phyloP scores from a whole-genome alignment of 306 rosid genomes.

The Glycine tomentella region DNA sequence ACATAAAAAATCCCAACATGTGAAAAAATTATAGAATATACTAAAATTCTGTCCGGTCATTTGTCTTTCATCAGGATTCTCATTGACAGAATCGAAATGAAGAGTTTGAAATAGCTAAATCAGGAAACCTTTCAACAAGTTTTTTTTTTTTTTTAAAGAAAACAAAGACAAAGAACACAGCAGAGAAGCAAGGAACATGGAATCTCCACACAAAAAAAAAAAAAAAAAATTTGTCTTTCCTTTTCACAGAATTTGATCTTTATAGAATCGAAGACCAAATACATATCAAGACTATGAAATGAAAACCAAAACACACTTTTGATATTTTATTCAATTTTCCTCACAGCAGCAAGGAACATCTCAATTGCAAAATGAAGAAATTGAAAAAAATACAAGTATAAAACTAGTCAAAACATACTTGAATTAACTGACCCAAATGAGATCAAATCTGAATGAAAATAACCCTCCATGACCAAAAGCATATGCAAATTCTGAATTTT shows the following conservation, averaged over 20 bases:
- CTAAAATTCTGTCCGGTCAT: slow-evolving; percentile 48
- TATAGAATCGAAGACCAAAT: slow-evolving; percentile 14
- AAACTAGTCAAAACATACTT: not conserved
- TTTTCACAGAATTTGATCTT: slow-evolving; percentile 41
- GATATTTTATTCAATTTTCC: slow-evolving; percentile 27
- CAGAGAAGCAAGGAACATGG: too few species aligned
- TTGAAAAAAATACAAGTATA: not conserved
- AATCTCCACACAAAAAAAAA: not conserved
- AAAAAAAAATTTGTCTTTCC: slow-evolving; percentile 32
- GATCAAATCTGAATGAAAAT: slow-evolving; percentile 29
- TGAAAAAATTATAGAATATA: slow-evolving; percentile 59
- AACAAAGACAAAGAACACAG: slow-evolving; percentile 10
- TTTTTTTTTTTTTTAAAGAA: not conserved
- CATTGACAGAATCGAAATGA: slow-evolving; percentile 58
- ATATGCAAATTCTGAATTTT: slow-evolving; percentile 25
- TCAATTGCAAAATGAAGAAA: not conserved
- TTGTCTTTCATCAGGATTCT: slow-evolving; percentile 53
- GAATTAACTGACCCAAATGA: slow-evolving; percentile 28
- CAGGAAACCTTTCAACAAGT: slow-evolving; percentile 17
- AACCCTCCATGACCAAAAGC: slow-evolving; percentile 29
- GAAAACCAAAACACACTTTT: slow-evolving; percentile 16
- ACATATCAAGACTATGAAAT: slow-evolving; percentile 42
- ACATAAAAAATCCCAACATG: slow-evolving; percentile 42
- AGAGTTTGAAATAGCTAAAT: slow-evolving; percentile 43
- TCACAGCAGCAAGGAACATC: slow-evolving; percentile 10